Evolutionary conservation across 2,329 filamentous ascomycete genomes (phyloP), one percentile per base, ranked within the genome.

Genomic region (Fusarium nisikadoi): DNA sequence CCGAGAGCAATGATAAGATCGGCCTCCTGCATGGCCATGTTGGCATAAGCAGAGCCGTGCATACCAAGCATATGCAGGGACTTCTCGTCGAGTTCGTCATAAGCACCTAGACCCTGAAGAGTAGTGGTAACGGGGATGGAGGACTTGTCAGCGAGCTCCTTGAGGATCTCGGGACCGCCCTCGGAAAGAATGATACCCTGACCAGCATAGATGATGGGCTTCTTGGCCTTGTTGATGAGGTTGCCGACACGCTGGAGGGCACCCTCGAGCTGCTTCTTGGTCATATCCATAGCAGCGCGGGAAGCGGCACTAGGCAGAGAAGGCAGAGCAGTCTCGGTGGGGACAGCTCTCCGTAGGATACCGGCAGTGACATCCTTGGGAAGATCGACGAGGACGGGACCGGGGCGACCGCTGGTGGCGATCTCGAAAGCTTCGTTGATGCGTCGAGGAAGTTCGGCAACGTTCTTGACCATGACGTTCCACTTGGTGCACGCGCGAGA

Each of bases 371-470:
- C 92, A 84, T 99, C 96, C 85, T 98, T 98, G 77, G 95, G 96
- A 72, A 98, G 86, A 82, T 99, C 96, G 71, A 99, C 94, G 70
- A 99, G 89, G 39, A 98, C 96, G 33, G 96, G 96, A 29, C 96
- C 96, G 19, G 96, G 96, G 53, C 96, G 90, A 68, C 96, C 96
- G 77, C 92, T 96, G 45, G 94, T 98, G 43, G 96, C 96, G 80
- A 98, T 98, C 84, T 98, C 95, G 79, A 98, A 98, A 53, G 96
- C 96, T 85, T 98, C 96, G 82, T 98, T 97, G 80, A 98, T 98
- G 73, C 95, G 90, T 77, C 93, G 90, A 55, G 96, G 96, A 62
- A 99, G 87, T 84, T 99, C 96, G 55, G 94, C 94, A 61, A 97
- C 91, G 81, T 49, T 49, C 20, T 92, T 98, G 53, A 98, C 94